Base-by-base conservation (phyloP, 2,329 filamentous ascomycete genomes). In the Fusarium sp. region DNA sequence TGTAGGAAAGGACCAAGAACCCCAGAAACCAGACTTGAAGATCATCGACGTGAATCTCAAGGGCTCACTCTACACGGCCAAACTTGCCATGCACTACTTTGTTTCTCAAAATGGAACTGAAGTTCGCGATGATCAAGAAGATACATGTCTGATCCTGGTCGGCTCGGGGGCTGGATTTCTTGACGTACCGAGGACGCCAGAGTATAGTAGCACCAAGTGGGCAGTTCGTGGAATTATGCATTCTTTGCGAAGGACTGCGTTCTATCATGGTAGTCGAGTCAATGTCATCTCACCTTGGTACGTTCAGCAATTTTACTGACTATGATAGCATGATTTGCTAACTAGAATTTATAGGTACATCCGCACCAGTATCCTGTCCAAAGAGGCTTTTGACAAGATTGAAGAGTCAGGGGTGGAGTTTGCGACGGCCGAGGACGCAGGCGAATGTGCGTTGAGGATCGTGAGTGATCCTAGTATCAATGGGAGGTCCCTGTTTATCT, bases 171-270 rank as follows among this genome's bases (percentile, higher is more conserved):
- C 55, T 1, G 55, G 55, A 0, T 62, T 62, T 0, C 26, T 62
- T 11, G 55, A 62, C 0, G 45, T 60, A 3, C 58, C 58, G 0
- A 60, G 58, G 10, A 24, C 17, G 3, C 58, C 39, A 4, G 58
- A 62, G n/a, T 62, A 62, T 5, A 60, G 58, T 7, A 62, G 58
- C 5, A 62, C 45, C 0, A 62, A 60, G 5, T 62, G 58, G 58
- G 58, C 55, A 5, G 45, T 60, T 4, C 58, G 45, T 5, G 45
- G 58, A 26, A 60, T 62, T 3, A 60, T 62, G 58, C 58, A 60
- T 18, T 20, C 56, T 13, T 14, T 62, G 7, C 7, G 58, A 22
- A 24, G 58, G 13, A 62, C 40, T 1, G 10, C 58, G 2, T 61
- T 61, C 0, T 62, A 40, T 4, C 53, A 46, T 24, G 34, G 45